Evolutionary conservation across 768 basidiomycete species (phyloP), one percentile per base, ranked within the genome.

Genomic region (Agrocybe pediades): DNA sequence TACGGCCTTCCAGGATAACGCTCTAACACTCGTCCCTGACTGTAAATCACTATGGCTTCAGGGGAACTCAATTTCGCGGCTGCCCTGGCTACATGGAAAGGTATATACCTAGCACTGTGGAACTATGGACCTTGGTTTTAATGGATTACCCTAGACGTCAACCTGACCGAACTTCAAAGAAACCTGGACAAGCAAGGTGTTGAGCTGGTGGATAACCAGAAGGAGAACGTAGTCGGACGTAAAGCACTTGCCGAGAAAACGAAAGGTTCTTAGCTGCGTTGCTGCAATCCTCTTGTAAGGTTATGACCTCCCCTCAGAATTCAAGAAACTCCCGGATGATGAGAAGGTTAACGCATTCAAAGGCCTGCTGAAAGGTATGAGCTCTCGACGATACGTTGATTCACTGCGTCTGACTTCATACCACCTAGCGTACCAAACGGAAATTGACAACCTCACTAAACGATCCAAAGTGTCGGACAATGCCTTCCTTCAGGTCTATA

Each of bases 201-300:
- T 27, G 95, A 98, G 71, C 80, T 99, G 13, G 95, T 99, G 19
- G 95, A 98, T 78, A 95, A 95, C 73, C 95, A 98, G 78, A 99
- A 98, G 75, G 96, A 98, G 75, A 93, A 90, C 59, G 80, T 98
- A 41, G 79, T 99, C 2, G 95, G 95, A 9, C 82, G 97, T 40
- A 99, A 98, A 71, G 89, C 87, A 49, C 78, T 99, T 19, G 92
- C 96, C 1, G 97, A 98, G 74, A 88, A 90, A 68, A 99, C 97
- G 0, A 92, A 96, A 77, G 96, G 96, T 91, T n/a, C n/a, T 68
- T 61, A 27, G 13, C 13, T 2, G 26, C 29, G 39, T n/a, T 17
- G 21, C 13, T 20, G 11, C 11, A 15, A 8, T 15, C 6, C 30
- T 24, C 9, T 9, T 13, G 8, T 7, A 21, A 16, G n/a, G 9